These are phyloP conservation scores for barrel medic (Medicago truncatula) DNA, from an alignment of 306 rosid genomes.

Conservation along the genomic window DNA sequence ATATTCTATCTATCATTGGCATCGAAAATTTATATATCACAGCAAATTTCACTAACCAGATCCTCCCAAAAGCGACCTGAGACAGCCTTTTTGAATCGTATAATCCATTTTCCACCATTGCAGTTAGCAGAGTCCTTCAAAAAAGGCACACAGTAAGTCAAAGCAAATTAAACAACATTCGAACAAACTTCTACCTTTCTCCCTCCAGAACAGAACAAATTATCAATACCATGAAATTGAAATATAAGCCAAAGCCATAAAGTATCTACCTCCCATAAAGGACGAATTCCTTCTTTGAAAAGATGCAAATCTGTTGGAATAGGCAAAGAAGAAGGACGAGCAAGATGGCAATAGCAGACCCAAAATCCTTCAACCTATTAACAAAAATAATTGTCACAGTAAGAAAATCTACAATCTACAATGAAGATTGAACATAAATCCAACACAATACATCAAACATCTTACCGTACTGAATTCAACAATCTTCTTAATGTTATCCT, in stretches of 20 bases:
- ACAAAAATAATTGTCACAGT: not conserved
- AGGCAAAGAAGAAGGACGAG: conserved; percentile 84
- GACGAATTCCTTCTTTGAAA: conserved; percentile 95
- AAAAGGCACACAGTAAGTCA: conserved; percentile 15
- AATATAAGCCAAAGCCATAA: conserved; percentile 14
- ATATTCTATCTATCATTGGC: not conserved
- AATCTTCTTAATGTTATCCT: conserved; percentile 91
- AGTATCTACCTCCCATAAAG: conserved; percentile 84
- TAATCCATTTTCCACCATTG: conserved; percentile 95
- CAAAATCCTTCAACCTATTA: conserved; percentile 91
- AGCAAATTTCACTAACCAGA: conserved; percentile 75
- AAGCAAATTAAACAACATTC: conserved; percentile 15
- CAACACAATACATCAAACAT: conserved; percentile 22
- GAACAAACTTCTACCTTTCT: not conserved
- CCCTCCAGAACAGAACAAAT: conserved; percentile 15
- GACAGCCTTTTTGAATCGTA: conserved; percentile 83
- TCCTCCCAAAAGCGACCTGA: conserved; percentile 98
- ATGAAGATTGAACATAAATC: not conserved
- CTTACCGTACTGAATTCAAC: conserved; percentile 88
- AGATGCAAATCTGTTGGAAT: conserved; percentile 96
- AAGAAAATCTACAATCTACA: conserved; percentile 31
- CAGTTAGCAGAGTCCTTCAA: conserved; percentile 92
- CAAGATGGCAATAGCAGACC: conserved; percentile 88
- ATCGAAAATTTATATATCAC: conserved; percentile 7
- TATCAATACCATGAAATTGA: conserved; percentile 23